phyloP scores from a whole-genome alignment of 2,329 filamentous ascomycete species.

The Leptographium wingfieldii region DNA sequence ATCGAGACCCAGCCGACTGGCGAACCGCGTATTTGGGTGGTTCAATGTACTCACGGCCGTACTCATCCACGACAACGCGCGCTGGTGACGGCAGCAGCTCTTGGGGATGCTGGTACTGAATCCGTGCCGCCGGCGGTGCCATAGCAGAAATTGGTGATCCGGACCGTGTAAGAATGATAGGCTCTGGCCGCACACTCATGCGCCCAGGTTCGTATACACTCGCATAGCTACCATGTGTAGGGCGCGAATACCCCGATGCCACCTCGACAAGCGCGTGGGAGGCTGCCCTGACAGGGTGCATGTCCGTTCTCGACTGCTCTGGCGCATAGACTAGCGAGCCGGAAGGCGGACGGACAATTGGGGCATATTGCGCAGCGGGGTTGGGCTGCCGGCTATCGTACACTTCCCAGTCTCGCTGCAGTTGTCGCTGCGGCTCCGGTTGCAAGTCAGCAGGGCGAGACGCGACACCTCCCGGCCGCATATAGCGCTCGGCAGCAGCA shows the following conservation, averaged over 20 bases:
- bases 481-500: constrained; percentile 14
- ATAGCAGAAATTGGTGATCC: constrained; percentile 27
- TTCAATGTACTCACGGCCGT: constrained; percentile 65
- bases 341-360: constrained; percentile 3
- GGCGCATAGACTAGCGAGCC: not conserved
- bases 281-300: constrained; percentile 24
- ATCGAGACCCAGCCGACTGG: constrained; percentile 9
- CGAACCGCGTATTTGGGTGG: constrained; percentile 39
- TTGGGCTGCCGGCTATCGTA: constrained; percentile 20
- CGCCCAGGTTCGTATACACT: constrained; percentile 30
- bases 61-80: constrained; percentile 69
- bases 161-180: constrained; percentile 31
- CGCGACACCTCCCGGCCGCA: constrained; percentile 12
- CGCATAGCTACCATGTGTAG: constrained; percentile 18
- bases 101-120: constrained; percentile 26
- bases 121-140: constrained; percentile 35
- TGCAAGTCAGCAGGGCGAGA: constrained; percentile 14
- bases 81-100: constrained; percentile 17
- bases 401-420: constrained; percentile 12
- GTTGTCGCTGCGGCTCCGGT: not conserved
- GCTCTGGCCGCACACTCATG: constrained; percentile 35
- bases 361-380: constrained; percentile 22
- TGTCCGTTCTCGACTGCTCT: constrained; percentile 9
- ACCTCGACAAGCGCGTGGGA: constrained; percentile 28
- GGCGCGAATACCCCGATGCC: constrained; percentile 1